Evolutionary conservation across 2,329 filamentous ascomycete species (phyloP).

Genomic region (Huntiella savannae): DNA sequence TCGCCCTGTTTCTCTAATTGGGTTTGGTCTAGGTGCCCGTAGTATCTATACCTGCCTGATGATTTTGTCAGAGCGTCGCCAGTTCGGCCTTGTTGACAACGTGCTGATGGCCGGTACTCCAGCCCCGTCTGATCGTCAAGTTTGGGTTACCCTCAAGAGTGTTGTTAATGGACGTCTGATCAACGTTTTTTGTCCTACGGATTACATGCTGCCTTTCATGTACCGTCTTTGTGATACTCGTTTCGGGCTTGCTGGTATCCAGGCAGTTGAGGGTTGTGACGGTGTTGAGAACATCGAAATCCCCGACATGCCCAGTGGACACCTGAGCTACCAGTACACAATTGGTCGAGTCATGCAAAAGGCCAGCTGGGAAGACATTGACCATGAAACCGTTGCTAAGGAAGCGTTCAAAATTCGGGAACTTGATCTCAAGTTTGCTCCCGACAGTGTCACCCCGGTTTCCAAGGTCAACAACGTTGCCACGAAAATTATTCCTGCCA

Average conservation of each 20-base stretch:
- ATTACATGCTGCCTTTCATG: slow-evolving; percentile 74
- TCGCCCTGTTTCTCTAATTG: slow-evolving; percentile 59
- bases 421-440: slow-evolving; percentile 21
- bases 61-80: slow-evolving; percentile 57
- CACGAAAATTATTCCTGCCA: neutral
- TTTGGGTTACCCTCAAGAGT: slow-evolving; percentile 61
- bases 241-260: slow-evolving; percentile 67
- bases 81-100: slow-evolving; percentile 73
- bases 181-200: slow-evolving; percentile 75
- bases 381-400: slow-evolving; percentile 17
- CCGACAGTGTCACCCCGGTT: neutral
- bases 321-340: slow-evolving; percentile 51
- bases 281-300: slow-evolving; percentile 50
- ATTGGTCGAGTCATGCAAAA: slow-evolving; percentile 46
- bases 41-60: slow-evolving; percentile 73
- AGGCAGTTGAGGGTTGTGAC: slow-evolving; percentile 48
- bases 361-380: slow-evolving; percentile 50
- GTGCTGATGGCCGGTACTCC: slow-evolving; percentile 73
- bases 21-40: slow-evolving; percentile 65
- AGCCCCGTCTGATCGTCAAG: slow-evolving; percentile 47
- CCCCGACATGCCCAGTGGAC: slow-evolving; percentile 45
- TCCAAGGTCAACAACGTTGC: neutral
- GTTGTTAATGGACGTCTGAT: slow-evolving; percentile 71
- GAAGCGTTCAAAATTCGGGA: slow-evolving; percentile 17
- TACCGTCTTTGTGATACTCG: slow-evolving; percentile 69